phyloP scores from a whole-genome alignment of 768 basidiomycete genomes.

The Galerina marginata region DNA sequence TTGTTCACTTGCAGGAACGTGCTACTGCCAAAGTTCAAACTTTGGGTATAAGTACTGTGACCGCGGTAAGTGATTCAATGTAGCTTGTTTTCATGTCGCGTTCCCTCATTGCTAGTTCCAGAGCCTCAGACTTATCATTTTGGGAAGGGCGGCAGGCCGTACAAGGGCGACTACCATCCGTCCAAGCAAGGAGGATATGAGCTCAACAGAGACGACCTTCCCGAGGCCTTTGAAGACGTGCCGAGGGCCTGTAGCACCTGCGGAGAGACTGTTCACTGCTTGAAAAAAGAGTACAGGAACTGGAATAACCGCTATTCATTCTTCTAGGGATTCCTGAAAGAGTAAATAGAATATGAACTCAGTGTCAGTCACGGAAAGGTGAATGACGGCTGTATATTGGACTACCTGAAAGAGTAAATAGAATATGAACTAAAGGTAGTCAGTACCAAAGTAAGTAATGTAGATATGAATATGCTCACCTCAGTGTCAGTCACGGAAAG shows the following conservation, averaged over 20 bases:
- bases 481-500: too few species aligned
- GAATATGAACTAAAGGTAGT: too few species aligned
- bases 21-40: constrained; percentile 40
- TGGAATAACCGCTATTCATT: background rate
- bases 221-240: constrained; percentile 33
- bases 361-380: too few species aligned
- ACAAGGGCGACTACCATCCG: constrained; percentile 41
- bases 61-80: constrained; percentile 19
- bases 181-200: constrained; percentile 21
- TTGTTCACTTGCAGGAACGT: constrained; percentile 30
- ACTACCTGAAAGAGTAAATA: too few species aligned
- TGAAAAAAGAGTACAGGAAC: constrained; percentile 21
- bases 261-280: constrained; percentile 25
- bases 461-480: too few species aligned
- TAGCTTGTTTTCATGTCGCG: background rate
- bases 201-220: constrained; percentile 17
- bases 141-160: constrained; percentile 26
- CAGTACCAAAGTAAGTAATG: too few species aligned
- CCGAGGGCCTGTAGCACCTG: constrained; percentile 37
- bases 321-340: background rate
- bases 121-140: constrained; percentile 37
- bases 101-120: constrained; percentile 2
- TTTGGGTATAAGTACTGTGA: constrained; percentile 38
- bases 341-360: too few species aligned
- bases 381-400: too few species aligned